Conservation (phyloP, 495 filamentous ascomycete species). For the Aspergillus kassunensis region DNA sequence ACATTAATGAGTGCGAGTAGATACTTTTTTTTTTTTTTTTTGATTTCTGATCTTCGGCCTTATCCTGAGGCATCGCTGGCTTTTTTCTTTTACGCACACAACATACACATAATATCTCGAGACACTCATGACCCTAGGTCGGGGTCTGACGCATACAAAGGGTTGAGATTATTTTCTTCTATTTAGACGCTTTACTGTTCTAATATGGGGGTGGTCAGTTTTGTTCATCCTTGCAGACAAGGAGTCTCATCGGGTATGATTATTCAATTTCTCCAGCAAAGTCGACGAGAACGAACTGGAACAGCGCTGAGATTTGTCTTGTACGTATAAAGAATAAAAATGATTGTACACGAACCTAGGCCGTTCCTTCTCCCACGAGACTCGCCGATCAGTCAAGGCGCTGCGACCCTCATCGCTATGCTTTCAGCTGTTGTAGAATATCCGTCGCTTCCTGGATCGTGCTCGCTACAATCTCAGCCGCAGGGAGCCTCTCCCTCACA, state of each 20-base stretch:
- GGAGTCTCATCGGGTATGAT: too few species aligned
- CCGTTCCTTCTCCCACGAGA: too few species aligned
- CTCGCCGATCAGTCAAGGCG: too few species aligned
- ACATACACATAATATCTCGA: background rate
- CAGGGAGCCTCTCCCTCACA: slow-evolving; percentile 25
- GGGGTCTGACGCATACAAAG: slow-evolving; percentile 4
- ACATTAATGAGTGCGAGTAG: slow-evolving; percentile 26
- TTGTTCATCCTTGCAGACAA: too few species aligned
- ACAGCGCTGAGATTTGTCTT: too few species aligned
- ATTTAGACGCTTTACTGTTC: too few species aligned
- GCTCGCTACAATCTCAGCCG: slow-evolving; percentile 27
- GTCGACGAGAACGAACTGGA: too few species aligned
- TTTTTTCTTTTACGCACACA: slow-evolving; percentile 4
- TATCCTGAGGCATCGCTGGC: background rate
- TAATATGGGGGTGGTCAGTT: too few species aligned
- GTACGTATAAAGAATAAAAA: too few species aligned
- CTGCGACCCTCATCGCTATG: background rate
- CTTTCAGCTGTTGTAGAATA: background rate
- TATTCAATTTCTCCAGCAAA: too few species aligned
- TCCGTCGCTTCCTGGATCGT: slow-evolving; percentile 17
- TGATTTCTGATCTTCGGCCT: too few species aligned
- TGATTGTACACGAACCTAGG: too few species aligned
- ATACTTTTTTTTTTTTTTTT: slow-evolving; percentile 7
- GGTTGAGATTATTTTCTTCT: background rate
- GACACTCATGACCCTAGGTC: background rate